Evolutionary conservation across 345 rosid genomes (phyloP).

Genomic region (Melaleuca quinquenervia): DNA sequence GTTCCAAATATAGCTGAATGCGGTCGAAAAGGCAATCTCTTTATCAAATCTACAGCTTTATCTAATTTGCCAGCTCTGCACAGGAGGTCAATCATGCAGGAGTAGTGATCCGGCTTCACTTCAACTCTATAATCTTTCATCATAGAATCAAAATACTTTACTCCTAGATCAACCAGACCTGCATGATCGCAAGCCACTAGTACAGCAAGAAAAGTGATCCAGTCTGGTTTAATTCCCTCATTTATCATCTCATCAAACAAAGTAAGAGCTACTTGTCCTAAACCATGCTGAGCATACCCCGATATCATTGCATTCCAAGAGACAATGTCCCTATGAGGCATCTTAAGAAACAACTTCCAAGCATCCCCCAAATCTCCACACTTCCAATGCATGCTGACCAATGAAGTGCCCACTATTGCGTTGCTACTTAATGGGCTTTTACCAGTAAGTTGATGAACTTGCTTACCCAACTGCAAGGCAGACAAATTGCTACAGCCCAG

Average conservation of each 20-base stretch:
- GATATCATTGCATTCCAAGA: conserved; percentile 47
- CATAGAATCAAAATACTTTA: conserved; percentile 36
- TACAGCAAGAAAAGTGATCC: conserved; percentile 28
- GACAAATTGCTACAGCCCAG: conserved; percentile 71
- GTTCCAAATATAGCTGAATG: conserved; percentile 39
- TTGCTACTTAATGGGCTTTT: conserved; percentile 35
- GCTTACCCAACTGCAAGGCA: conserved; percentile 55
- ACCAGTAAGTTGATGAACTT: conserved; percentile 59
- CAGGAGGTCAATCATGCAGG: conserved; percentile 51
- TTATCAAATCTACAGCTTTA: conserved; percentile 31
- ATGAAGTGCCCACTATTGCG: conserved; percentile 15
- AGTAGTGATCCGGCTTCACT: conserved; percentile 29
- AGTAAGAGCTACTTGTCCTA: conserved; percentile 23
- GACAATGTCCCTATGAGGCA: conserved; percentile 24
- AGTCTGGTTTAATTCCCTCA: conserved; percentile 29
- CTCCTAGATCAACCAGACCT: conserved; percentile 34
- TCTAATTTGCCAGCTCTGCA: conserved; percentile 39
- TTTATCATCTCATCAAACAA: conserved; percentile 35
- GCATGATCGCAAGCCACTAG: conserved; percentile 47
- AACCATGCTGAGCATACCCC: conserved; percentile 41
- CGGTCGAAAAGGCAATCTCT: conserved; percentile 30
- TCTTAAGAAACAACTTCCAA: conserved; percentile 25
- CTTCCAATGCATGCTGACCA: conserved; percentile 25
- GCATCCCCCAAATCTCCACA: conserved; percentile 33
- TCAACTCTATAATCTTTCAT: conserved; percentile 25